These are phyloP conservation scores for Macrophomina pseudophaseolina DNA, from an alignment of 2,329 filamentous ascomycete genomes.

Conservation along the genomic window DNA sequence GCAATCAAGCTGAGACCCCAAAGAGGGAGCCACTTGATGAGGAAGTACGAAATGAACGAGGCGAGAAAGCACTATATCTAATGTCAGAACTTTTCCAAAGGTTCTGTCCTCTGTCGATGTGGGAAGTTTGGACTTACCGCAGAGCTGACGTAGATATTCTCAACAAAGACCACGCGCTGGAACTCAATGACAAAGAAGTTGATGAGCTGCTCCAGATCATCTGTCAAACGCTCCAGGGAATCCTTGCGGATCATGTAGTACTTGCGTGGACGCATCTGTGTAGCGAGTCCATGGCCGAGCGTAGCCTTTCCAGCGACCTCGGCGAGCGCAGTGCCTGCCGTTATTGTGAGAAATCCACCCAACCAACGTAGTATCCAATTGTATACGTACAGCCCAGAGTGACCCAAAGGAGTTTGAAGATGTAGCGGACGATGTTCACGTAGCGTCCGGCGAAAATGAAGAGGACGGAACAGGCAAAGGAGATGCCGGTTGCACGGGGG, in stretches of 20 bases:
- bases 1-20: slow-evolving; percentile 67
- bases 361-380: background rate
- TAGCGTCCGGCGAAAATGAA: slow-evolving; percentile 69
- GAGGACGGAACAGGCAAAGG: slow-evolving; percentile 60
- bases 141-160: slow-evolving; percentile 66
- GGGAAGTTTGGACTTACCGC: slow-evolving; percentile 53
- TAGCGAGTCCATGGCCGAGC: slow-evolving; percentile 63
- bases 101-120: background rate
- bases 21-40: slow-evolving; percentile 69
- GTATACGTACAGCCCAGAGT: slow-evolving; percentile 60
- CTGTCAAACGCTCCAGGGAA: slow-evolving; percentile 64
- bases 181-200: slow-evolving; percentile 73
- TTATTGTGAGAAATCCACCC: slow-evolving; percentile 33
- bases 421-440: slow-evolving; percentile 65
- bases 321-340: slow-evolving; percentile 59
- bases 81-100: slow-evolving; percentile 20
- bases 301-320: slow-evolving; percentile 62
- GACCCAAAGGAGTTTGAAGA: slow-evolving; percentile 65
- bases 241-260: slow-evolving; percentile 71
- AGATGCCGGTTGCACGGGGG: slow-evolving; percentile 66
- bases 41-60: slow-evolving; percentile 64
- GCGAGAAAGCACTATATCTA: slow-evolving; percentile 61
- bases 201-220: slow-evolving; percentile 67
- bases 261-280: slow-evolving; percentile 65
- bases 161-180: slow-evolving; percentile 69